Conservation (phyloP, 176 grass and related monocot genomes). For the Oryza glumipatula region DNA sequence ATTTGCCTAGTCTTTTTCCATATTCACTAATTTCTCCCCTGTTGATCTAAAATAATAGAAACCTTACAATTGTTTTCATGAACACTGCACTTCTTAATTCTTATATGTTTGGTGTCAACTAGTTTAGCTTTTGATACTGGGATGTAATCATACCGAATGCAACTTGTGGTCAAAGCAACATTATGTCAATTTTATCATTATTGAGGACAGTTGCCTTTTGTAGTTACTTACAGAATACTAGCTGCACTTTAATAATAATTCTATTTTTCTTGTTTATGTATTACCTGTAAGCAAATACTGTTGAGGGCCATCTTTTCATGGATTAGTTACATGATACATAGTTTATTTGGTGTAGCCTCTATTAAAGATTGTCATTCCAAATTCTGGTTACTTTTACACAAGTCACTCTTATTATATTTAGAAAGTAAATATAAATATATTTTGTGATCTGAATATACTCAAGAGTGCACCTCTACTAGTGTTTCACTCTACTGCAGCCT, state of each 20-base stretch:
- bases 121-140: neutral
- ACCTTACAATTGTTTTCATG: neutral
- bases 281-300: neutral
- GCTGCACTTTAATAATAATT: no score
- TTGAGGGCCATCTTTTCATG: neutral
- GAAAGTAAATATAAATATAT: neutral
- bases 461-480: neutral
- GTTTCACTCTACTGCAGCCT: neutral
- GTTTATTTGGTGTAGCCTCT: neutral
- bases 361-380: neutral
- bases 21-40: neutral
- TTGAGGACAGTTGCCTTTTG: neutral
- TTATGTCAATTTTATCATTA: neutral
- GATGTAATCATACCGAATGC: neutral
- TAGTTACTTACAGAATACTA: neutral
- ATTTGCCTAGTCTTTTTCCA: neutral
- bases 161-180: slow-evolving; percentile 17
- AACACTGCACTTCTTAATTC: neutral
- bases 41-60: neutral
- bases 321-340: neutral
- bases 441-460: neutral
- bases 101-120: neutral
- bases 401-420: neutral
- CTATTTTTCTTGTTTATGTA: no score
- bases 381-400: slow-evolving; percentile 24